phyloP scores from a whole-genome alignment of 345 rosid species.

The Iberis pinnata region DNA sequence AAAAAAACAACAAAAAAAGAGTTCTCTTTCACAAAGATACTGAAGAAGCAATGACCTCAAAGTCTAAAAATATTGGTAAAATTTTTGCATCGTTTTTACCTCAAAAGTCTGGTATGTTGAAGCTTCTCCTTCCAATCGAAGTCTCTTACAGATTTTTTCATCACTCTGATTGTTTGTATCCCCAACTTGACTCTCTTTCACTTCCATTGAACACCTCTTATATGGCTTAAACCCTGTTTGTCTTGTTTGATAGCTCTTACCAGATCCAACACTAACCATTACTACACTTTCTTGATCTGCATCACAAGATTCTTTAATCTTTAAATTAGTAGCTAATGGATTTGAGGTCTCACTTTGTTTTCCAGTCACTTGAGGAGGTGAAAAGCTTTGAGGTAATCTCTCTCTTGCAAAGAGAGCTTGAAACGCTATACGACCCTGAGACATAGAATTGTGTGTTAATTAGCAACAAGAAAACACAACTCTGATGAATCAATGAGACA shows the following conservation, averaged over 20 bases:
- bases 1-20: background rate
- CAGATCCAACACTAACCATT: no score
- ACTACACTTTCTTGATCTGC: constrained; percentile 46
- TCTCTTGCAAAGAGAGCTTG: constrained; percentile 81
- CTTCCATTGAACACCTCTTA: constrained; percentile 85
- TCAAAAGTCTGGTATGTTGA: constrained; percentile 29
- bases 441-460: background rate
- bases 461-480: background rate
- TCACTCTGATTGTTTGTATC: constrained; percentile 46
- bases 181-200: constrained; percentile 46
- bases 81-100: constrained; percentile 16
- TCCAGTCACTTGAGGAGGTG: constrained; percentile 46
- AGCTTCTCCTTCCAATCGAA: constrained; percentile 74
- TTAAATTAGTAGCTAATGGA: constrained; percentile 32
- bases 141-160: constrained; percentile 75
- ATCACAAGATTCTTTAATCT: constrained; percentile 30
- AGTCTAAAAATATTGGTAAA: constrained; percentile 17
- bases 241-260: constrained; percentile 43
- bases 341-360: constrained; percentile 31
- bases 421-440: constrained; percentile 84
- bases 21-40: constrained; percentile 15
- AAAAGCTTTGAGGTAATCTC: constrained; percentile 91
- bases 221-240: constrained; percentile 92
- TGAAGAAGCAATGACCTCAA: constrained; percentile 10
- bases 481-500: background rate